A percentile compares a stretch with the other conserved stretches of the same genome.
phyloP scores from a whole-genome alignment of 23 red algal species.

The Cyanidioschyzon merolae region DNA sequence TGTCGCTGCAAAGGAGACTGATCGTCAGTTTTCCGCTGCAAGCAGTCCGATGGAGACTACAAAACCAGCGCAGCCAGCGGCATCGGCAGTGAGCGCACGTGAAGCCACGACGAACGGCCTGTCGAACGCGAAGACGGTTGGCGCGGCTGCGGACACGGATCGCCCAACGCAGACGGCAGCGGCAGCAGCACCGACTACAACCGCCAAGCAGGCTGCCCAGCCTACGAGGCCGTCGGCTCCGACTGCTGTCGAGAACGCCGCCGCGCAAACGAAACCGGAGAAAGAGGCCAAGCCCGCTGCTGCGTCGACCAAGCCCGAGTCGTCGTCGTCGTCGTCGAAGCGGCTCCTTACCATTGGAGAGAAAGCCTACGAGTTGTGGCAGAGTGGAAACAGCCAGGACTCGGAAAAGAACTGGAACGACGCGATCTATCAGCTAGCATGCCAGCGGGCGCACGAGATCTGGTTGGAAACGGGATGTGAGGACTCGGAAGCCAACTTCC shows the following conservation, averaged over 20 bases:
- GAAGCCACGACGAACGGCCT: not conserved
- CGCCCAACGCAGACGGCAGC: not conserved
- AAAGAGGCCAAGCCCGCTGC: not conserved
- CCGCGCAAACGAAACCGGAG: not conserved
- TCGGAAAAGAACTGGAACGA: slow-evolving; percentile 6
- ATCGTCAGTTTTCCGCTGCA: not conserved
- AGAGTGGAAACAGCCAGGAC: not conserved
- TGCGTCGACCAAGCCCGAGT: not conserved
- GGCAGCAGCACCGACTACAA: not conserved
- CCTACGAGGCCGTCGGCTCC: not conserved
- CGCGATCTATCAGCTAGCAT: not conserved
- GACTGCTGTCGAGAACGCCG: not conserved
- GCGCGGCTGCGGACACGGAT: not conserved
- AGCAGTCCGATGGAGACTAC: not conserved
- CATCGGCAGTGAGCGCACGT: not conserved
- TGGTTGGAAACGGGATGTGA: slow-evolving; percentile 5
- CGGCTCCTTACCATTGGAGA: slow-evolving; percentile 1
- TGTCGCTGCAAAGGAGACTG: not conserved
- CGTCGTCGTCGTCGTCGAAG: not conserved
- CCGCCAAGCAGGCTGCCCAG: not conserved
- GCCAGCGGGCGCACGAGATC: slow-evolving; percentile 18
- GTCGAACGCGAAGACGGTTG: not conserved
- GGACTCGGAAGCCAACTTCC: slow-evolving; percentile 17
- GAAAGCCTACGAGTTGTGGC: slow-evolving; percentile 13
- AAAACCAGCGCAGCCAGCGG: not conserved